Percentiles rank a stretch among this genome's conserved stretches.
Evolutionary conservation across 1,284 basidiomycete species (phyloP).

Genomic region (Melampsora americana): DNA sequence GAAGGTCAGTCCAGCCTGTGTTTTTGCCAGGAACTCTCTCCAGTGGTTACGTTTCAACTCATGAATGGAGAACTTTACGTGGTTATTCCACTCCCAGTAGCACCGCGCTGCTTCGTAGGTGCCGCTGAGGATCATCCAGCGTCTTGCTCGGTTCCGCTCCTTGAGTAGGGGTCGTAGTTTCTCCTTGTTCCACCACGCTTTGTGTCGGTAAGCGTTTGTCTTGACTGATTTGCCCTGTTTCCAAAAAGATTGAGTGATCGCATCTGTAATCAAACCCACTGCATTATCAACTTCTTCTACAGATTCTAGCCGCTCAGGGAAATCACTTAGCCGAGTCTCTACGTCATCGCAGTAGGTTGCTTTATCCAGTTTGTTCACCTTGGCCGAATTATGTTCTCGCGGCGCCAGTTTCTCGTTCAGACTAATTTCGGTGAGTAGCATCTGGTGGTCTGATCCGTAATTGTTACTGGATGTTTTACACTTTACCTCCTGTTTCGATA

Average conservation of each 20-base stretch:
- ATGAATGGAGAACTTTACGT: no score
- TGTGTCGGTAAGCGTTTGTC: neutral
- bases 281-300: neutral
- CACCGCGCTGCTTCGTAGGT: conserved; percentile 5
- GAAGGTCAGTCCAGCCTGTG: neutral
- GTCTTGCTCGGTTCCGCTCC: neutral
- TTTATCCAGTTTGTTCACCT: neutral
- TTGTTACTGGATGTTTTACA: neutral
- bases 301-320: neutral
- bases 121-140: conserved; percentile 10
- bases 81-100: no score
- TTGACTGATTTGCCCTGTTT: neutral
- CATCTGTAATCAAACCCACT: neutral
- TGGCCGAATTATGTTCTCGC: neutral
- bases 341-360: neutral
- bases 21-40: no score
- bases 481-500: neutral
- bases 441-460: no score
- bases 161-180: conserved; percentile 1
- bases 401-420: neutral
- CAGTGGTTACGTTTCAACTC: no score
- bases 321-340: neutral
- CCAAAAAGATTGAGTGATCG: no score
- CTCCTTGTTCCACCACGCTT: conserved; percentile 3
- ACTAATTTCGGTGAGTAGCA: no score